phyloP scores from a whole-genome alignment of 306 rosid genomes.

The Coriaria nepalensis region DNA sequence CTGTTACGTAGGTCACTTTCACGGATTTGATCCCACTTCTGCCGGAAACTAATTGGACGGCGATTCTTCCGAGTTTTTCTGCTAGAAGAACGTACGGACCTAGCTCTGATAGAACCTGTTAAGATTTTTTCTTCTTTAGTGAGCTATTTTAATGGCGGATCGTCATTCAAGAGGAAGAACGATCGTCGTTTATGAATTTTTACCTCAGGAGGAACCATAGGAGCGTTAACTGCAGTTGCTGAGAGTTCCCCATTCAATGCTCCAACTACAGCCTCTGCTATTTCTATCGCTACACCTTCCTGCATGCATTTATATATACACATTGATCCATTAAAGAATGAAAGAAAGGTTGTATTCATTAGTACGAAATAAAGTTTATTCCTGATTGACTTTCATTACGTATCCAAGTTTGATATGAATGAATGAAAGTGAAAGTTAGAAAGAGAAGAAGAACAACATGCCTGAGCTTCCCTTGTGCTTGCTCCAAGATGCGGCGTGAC shows the following conservation, averaged over 20 bases:
- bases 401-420: too few relatives aligned
- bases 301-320: slow-evolving; percentile 5
- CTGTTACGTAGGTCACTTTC: slow-evolving; percentile 45
- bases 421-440: too few relatives aligned
- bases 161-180: too few relatives aligned
- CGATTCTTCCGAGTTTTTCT: slow-evolving; percentile 71
- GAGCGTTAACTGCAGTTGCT: slow-evolving; percentile 96
- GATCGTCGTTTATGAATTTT: background rate
- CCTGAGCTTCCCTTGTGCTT: slow-evolving; percentile 98
- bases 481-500: slow-evolving; percentile 95
- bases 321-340: background rate
- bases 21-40: slow-evolving; percentile 58
- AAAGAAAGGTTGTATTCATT: too few relatives aligned
- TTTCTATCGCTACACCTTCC: slow-evolving; percentile 98
- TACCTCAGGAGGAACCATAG: slow-evolving; percentile 96
- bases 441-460: slow-evolving; percentile 7
- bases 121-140: background rate
- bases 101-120: slow-evolving; percentile 62
- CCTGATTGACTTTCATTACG: too few relatives aligned
- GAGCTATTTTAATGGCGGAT: too few relatives aligned
- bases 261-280: slow-evolving; percentile 94
- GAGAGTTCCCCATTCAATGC: slow-evolving; percentile 83
- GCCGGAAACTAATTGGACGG: slow-evolving; percentile 61
- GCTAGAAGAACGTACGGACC: slow-evolving; percentile 64
- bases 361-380: too few relatives aligned